Evolutionary conservation across 495 filamentous ascomycete genomes (phyloP).

Genomic region (Hypoxylon perforatum): DNA sequence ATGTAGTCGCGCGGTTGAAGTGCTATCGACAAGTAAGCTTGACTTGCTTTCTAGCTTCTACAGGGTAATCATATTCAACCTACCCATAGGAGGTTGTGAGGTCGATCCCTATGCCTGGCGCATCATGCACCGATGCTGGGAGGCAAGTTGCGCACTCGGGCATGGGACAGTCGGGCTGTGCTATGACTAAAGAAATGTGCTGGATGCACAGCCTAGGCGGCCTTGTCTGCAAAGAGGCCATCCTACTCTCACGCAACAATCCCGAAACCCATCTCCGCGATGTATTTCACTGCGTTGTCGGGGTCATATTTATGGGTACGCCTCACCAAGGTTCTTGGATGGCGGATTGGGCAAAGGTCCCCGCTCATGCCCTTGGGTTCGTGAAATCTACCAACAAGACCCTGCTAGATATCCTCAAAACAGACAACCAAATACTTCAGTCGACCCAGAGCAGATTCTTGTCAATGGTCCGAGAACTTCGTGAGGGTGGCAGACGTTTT

Average conservation of each 20-base stretch:
- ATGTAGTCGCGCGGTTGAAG: too few relatives aligned
- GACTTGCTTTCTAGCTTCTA: too few relatives aligned
- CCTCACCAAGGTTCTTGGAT: conserved; percentile 52
- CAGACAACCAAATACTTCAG: conserved; percentile 47
- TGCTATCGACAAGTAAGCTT: too few relatives aligned
- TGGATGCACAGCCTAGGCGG: conserved; percentile 53
- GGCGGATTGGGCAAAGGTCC: conserved; percentile 45
- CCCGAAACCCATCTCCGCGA: conserved; percentile 23
- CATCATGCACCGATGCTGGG: too few relatives aligned
- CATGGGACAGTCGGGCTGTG: too few relatives aligned
- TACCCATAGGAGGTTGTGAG: too few relatives aligned
- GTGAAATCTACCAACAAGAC: conserved; percentile 19
- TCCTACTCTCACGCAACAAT: neutral
- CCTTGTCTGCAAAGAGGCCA: conserved; percentile 51
- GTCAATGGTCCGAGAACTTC: conserved; percentile 42
- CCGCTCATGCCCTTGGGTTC: conserved; percentile 23
- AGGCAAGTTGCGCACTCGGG: too few relatives aligned
- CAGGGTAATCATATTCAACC: too few relatives aligned
- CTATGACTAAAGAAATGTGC: too few relatives aligned
- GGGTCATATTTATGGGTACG: conserved; percentile 55
- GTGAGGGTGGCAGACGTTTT: conserved; percentile 31
- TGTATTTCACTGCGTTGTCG: conserved; percentile 45
- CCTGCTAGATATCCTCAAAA: conserved; percentile 13
- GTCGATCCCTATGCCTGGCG: too few relatives aligned
- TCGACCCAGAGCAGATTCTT: conserved; percentile 52